phyloP scores from a whole-genome alignment of 306 rosid genomes.

The Inga leiocalycina region DNA sequence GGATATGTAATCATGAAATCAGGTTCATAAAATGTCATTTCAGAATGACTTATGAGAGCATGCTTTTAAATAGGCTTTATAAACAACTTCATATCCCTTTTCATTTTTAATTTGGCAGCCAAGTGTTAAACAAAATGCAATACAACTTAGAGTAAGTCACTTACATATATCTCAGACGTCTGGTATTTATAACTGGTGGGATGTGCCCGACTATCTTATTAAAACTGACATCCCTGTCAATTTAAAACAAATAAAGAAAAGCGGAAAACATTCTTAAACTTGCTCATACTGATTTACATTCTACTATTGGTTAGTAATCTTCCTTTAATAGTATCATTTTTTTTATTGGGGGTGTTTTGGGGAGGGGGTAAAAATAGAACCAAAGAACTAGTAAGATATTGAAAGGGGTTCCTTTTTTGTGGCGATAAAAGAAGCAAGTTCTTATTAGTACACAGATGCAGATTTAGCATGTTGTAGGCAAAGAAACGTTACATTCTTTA shows the following conservation, averaged over 20 bases:
- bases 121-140: slow-evolving; percentile 18
- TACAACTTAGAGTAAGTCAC: slow-evolving; percentile 33
- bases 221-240: slow-evolving; percentile 75
- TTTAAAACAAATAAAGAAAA: slow-evolving; percentile 2
- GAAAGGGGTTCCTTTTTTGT: neutral
- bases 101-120: neutral
- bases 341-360: too few species aligned
- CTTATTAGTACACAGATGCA: slow-evolving; percentile 6
- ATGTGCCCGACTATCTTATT: slow-evolving; percentile 68
- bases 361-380: neutral
- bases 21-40: slow-evolving; percentile 1
- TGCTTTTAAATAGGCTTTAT: neutral
- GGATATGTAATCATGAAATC: slow-evolving; percentile 2
- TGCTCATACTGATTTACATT: neutral
- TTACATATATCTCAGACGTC: slow-evolving; percentile 62
- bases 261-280: slow-evolving; percentile 14
- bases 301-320: neutral
- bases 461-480: slow-evolving; percentile 5
- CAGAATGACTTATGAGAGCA: neutral
- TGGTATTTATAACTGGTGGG: slow-evolving; percentile 44
- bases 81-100: neutral
- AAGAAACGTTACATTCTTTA: slow-evolving; percentile 27
- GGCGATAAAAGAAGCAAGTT: neutral
- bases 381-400: neutral
- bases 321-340: neutral